Evolutionary conservation across 176 grass and related monocot genomes (phyloP), one percentile per base, ranked within the genome.

Genomic region (Dactylis glomerata): DNA sequence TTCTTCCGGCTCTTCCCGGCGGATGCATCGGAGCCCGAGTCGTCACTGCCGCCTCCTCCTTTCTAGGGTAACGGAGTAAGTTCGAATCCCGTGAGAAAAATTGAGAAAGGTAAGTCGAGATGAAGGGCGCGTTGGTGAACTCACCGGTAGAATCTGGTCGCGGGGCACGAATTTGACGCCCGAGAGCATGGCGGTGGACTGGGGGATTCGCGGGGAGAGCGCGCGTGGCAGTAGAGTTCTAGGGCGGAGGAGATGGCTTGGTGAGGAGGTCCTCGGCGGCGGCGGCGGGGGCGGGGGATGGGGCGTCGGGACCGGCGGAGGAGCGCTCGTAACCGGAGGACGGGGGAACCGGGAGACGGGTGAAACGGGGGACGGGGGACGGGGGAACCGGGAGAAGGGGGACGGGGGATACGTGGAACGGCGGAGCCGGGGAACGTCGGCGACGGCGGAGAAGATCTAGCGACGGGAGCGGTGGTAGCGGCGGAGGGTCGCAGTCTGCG

Each of bases 151-250:
- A 38, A 87, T 86, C 67, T 87, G 65, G 38, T 88, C 77, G 20
- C 77, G 90, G 3, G 92, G 89, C 6, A 94, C 70, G 0, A 94
- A 73, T 34, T 92, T 94, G 8, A 85, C 83, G 28, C 92, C 92
- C 5, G 87, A 74, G 1, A 94, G 81, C 92, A 94, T 94, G 75
- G 23, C 44, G 45, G 17, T 46, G 16, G 45, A 73, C 0, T 5
- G 68, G 20, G 75, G 73, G 65, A 13, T 78, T 33, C 23, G 13
- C 63, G 8, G 31, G 31, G 24, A 1, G 10, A 4, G 57, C 11
- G 54, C 17, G 22, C 6, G 52, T n/a, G 22, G 52, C 5, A 31
- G 59, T 4, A 28, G 59, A 28, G 26, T 13, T 45, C 1, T 45
- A 45, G 42, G 42, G 42, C 42, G 42, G 42, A 11, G 42, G 42